phyloP scores from a whole-genome alignment of 1,139 yeast species.

The Magnusiomyces clavatus region DNA sequence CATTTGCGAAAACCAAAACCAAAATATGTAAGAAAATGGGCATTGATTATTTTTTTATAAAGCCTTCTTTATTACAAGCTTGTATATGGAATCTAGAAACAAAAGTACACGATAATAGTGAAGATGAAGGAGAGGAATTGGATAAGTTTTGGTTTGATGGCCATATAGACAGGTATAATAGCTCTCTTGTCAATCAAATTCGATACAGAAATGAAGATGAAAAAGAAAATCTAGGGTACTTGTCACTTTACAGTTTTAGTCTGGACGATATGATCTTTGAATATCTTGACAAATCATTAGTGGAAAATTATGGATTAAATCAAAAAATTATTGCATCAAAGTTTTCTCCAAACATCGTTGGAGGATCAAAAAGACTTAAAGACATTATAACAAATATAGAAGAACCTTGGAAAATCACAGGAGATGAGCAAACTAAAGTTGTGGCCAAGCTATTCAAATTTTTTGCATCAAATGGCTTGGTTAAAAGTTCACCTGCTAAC shows the following conservation, averaged over 20 bases:
- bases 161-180: neutral
- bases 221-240: neutral
- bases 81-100: slow-evolving; percentile 9
- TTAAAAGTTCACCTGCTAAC: slow-evolving; percentile 9
- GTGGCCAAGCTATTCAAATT: slow-evolving; percentile 11
- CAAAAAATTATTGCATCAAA: slow-evolving; percentile 9
- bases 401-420: slow-evolving; percentile 9
- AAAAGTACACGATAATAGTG: neutral
- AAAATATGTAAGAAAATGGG: slow-evolving; percentile 2
- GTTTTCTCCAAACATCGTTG: slow-evolving; percentile 8
- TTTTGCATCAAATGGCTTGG: slow-evolving; percentile 11
- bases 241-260: slow-evolving; percentile 7
- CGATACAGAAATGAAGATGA: neutral
- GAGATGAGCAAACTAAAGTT: slow-evolving; percentile 7
- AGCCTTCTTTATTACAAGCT: slow-evolving; percentile 10
- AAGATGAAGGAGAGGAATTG: neutral
- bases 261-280: slow-evolving; percentile 1
- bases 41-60: slow-evolving; percentile 6
- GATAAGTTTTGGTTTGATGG: slow-evolving; percentile 13
- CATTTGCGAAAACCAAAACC: slow-evolving; percentile 1
- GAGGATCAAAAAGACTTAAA: slow-evolving; percentile 8
- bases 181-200: slow-evolving; percentile 3
- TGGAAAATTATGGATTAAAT: neutral
- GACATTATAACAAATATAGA: slow-evolving; percentile 9
- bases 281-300: slow-evolving; percentile 3